Evolutionary conservation across 768 basidiomycete genomes (phyloP), one percentile per base, ranked within the genome.

Genomic region (Agaricus subrufescens): DNA sequence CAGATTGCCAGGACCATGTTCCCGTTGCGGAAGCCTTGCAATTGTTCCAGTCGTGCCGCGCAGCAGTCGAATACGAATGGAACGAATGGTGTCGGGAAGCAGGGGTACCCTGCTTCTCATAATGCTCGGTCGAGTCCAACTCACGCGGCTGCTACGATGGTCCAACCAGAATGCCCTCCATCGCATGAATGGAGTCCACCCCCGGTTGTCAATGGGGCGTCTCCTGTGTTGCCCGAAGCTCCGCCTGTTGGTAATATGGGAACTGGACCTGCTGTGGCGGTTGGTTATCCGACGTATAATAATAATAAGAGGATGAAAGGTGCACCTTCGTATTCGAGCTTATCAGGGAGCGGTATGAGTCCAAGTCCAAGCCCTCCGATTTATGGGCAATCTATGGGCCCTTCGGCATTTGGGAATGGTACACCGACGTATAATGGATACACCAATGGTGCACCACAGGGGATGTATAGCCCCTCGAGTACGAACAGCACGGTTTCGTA

Each of bases 131-230:
- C 40, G 14, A 42, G 40, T 15, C 40, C 40, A 15, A 5, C 40
- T 19, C 7, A 38, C 14, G 37, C 37, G 37, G 6, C 46, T 15
- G 6, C 46, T 27, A 12, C 11, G 30, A 25, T 43, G 39, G 53
- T n/a, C 3, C 15, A n/a, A n/a, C n/a, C n/a, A 6, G 40, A 48
- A 2, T 56, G 54, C 23, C 75, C 76, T 4, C 75, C 75, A 10
- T 75, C 73, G 4, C 75, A 77, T 65, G 73, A 74, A 2, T 78
- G 78, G 77, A 69, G 69, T 45, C 76, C 77, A 0, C 75, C 72
- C 3, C 75, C 76, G 3, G 19, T 56, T n/a, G 29, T 56, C 7
- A 64, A 61, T 27, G 63, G 71, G 27, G 58, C 61, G 9, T 62
- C 65, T 31, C 62, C 77, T 1, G 73, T 78, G 23, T 65, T 80